Evolutionary conservation across 1,284 basidiomycete genomes (phyloP), one percentile per base, ranked within the genome.

Genomic region (Lentinula novae-zelandiae): DNA sequence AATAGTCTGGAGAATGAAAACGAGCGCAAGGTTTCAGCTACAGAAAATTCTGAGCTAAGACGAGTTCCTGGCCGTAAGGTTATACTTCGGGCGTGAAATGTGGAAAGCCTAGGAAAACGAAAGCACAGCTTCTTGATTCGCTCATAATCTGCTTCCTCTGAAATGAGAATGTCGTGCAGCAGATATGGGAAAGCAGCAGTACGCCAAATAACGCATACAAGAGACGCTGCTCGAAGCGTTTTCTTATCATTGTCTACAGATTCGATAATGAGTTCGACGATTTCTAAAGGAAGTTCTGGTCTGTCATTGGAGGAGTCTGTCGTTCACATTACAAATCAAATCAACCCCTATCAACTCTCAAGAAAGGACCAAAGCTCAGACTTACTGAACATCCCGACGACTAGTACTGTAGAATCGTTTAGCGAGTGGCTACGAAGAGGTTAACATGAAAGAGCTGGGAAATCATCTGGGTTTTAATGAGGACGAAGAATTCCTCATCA

Each of bases 171-270:
- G 22, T 58, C 57, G 39, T 40, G 39, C 3, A 58, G 39, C 9
- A 58, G 48, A 44, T 58, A 58, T n/a, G 57, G 57, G 15, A 58
- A 58, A 12, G 57, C 57, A 34, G 57, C 57, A 20, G 50, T 58
- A 3, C 57, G 57, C 57, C 57, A 58, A 2, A 44, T 34, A n/a
- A 12, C 34, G 17, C 49, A 58, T 27, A 58, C 57, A 10, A 58
- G 49, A 8, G 57, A 58, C 22, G 57, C 57, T 12, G 57, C 49
- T 33, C 38, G 34, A 15, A 58, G 33, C 13, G 50, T 58, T 20
- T 52, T 40, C 31, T 52, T 42, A n/a, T 58, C 57, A n/a, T 58
- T 13, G 17, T 13, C 20, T 1, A 52, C 36, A 33, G 44, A 39
- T 17, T 42, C 57, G 15, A 58, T 52, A 31, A 58, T 53, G 22